phyloP scores from a whole-genome alignment of 169 alveolate species.

The Plasmodium berghei region DNA sequence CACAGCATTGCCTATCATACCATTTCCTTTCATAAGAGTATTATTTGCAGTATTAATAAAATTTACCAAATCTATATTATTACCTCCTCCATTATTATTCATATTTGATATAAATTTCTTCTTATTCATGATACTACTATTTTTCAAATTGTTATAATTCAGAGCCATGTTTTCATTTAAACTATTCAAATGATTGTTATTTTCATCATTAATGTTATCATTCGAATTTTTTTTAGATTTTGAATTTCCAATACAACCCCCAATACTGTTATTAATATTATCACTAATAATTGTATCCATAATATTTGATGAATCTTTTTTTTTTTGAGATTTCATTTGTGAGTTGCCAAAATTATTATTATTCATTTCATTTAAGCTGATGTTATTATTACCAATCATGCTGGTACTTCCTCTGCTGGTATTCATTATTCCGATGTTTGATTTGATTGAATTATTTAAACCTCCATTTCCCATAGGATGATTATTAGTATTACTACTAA shows the following conservation, averaged over 20 bases:
- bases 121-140: conserved; percentile 2
- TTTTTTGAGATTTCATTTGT: neutral
- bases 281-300: too few species aligned
- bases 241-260: too few species aligned
- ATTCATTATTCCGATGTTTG: neutral
- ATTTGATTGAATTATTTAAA: neutral
- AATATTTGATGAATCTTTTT: too few species aligned
- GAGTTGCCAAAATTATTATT: neutral
- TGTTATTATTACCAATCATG: conserved; percentile 1
- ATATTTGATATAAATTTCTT: neutral
- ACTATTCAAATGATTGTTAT: too few species aligned
- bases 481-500: neutral
- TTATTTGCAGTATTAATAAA: neutral
- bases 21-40: neutral
- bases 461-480: neutral
- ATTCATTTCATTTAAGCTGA: neutral
- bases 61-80: neutral
- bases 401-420: conserved; percentile 1
- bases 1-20: neutral
- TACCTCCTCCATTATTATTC: neutral
- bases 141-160: neutral
- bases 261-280: too few species aligned
- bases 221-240: too few species aligned
- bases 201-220: too few species aligned
- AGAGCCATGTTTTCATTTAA: neutral